phyloP scores from a whole-genome alignment of 139 green algal genomes.

The Picochlorum sp. region DNA sequence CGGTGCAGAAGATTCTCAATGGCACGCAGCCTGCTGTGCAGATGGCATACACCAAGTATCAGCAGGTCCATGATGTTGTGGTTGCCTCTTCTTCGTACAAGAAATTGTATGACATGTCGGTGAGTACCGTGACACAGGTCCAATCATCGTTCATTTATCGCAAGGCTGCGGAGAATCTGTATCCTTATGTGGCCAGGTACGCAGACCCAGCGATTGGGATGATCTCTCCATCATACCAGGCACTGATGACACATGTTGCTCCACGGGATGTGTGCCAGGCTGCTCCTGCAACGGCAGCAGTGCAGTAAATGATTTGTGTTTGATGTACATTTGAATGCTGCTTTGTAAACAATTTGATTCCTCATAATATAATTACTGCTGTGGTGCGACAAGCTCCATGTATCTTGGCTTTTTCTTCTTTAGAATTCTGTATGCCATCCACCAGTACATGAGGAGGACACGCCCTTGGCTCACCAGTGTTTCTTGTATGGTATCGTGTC shows the following conservation, averaged over 20 bases:
- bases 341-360: neutral
- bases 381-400: constrained; percentile 2
- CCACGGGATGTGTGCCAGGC: neutral
- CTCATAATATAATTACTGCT: neutral
- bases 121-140: neutral
- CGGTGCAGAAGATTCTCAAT: constrained; percentile 19
- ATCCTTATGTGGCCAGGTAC: neutral
- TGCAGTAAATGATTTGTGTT: neutral
- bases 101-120: constrained; percentile 11
- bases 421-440: constrained; percentile 55
- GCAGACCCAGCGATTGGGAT: constrained; percentile 9
- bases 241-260: constrained; percentile 7
- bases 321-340: neutral
- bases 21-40: constrained; percentile 12
- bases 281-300: neutral
- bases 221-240: constrained; percentile 10
- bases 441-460: constrained; percentile 64
- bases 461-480: constrained; percentile 31
- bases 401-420: constrained; percentile 45
- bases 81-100: constrained; percentile 24
- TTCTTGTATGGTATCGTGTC: constrained; percentile 23
- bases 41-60: constrained; percentile 13
- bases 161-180: constrained; percentile 15
- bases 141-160: constrained; percentile 14
- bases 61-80: constrained; percentile 20